Conservation (phyloP, 2,329 filamentous ascomycete species). For the Diaporthe aspalathi region DNA sequence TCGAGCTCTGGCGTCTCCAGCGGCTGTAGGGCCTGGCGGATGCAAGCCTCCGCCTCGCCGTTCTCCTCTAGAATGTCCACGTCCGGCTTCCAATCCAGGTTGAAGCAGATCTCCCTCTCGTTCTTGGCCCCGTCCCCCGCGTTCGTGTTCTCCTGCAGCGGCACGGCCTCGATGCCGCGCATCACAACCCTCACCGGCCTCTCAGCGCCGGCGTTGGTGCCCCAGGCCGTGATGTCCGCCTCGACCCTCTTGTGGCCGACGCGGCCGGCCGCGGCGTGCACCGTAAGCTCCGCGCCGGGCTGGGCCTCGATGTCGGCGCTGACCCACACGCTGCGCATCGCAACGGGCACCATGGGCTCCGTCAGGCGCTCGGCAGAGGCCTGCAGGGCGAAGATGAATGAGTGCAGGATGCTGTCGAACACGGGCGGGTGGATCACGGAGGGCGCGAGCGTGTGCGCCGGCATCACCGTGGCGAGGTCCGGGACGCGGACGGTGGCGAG, state of each 20-base stretch:
- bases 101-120: constrained; percentile 32
- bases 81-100: constrained; percentile 33
- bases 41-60: constrained; percentile 31
- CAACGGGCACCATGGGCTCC: constrained; percentile 37
- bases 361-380: constrained; percentile 23
- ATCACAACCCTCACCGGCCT: constrained; percentile 20
- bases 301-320: constrained; percentile 34
- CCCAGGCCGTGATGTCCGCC: constrained; percentile 36
- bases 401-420: constrained; percentile 36
- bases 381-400: constrained; percentile 35
- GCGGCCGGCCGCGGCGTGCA: constrained; percentile 31
- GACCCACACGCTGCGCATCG: constrained; percentile 36
- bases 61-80: constrained; percentile 35
- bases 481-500: constrained; percentile 32
- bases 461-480: constrained; percentile 27
- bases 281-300: constrained; percentile 31
- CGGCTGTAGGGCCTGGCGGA: constrained; percentile 22
- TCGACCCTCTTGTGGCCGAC: constrained; percentile 35
- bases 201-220: constrained; percentile 7
- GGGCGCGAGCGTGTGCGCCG: constrained; percentile 22
- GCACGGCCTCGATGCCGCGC: constrained; percentile 34
- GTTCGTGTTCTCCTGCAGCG: constrained; percentile 31
- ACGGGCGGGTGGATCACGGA: constrained; percentile 31
- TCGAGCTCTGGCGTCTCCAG: constrained; percentile 26
- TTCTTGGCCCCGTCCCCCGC: constrained; percentile 13